Evolutionary conservation across 495 filamentous ascomycete species (phyloP).

Genomic region (Penicillium ucsense): DNA sequence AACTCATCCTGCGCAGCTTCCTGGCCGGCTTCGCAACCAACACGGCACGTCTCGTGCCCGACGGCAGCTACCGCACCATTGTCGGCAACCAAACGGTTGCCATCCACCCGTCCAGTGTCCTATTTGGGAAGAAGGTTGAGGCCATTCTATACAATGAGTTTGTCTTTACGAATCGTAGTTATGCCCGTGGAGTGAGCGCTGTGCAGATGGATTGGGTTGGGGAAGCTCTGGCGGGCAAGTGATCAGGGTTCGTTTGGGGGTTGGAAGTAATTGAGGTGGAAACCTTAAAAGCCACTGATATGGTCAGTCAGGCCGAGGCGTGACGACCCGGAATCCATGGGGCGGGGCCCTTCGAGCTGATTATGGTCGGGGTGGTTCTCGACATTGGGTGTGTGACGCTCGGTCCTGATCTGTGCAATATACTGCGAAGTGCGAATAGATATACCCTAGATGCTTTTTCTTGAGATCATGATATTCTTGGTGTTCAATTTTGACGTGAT

Average conservation of each 20-base stretch:
- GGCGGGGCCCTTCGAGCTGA: no score
- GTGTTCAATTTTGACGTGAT: no score
- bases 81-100: conserved; percentile 76
- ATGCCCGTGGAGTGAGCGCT: conserved; percentile 78
- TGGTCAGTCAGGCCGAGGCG: no score
- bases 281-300: no score
- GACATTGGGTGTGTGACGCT: no score
- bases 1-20: conserved; percentile 67
- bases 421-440: no score
- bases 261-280: no score
- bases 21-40: conserved; percentile 71
- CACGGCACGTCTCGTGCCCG: conserved; percentile 72
- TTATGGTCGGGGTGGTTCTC: no score
- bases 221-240: conserved; percentile 46
- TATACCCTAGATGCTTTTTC: no score
- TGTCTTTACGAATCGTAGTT: conserved; percentile 87
- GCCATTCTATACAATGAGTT: conserved; percentile 95
- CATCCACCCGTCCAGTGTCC: conserved; percentile 78
- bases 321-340: no score
- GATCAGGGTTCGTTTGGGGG: neutral
- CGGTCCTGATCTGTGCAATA: no score
- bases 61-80: conserved; percentile 77
- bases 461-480: no score
- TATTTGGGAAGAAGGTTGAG: conserved; percentile 82
- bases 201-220: conserved; percentile 83